phyloP scores from a whole-genome alignment of 805 yeast genomes.

The Komagataella phaffii region DNA sequence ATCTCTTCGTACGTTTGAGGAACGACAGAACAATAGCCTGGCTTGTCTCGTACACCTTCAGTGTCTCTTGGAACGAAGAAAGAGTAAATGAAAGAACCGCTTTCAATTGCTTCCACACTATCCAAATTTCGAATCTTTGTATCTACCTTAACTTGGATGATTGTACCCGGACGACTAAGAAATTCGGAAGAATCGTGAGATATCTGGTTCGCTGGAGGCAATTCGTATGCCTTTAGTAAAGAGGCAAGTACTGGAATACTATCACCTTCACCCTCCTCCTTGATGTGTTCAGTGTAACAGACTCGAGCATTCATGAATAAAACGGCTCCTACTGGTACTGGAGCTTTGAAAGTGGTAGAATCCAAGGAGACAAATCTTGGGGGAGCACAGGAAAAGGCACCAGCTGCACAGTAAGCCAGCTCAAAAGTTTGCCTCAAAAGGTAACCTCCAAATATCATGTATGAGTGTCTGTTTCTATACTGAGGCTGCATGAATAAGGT shows the following conservation, averaged over 20 bases:
- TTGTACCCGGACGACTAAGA: conserved; percentile 67
- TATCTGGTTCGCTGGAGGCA: conserved; percentile 44
- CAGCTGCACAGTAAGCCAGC: conserved; percentile 85
- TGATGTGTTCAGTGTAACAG: conserved; percentile 75
- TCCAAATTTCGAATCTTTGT: conserved; percentile 63
- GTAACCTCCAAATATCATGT: conserved; percentile 93
- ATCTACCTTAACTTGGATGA: conserved; percentile 82
- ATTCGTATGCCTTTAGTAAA: conserved; percentile 31
- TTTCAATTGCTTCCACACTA: conserved; percentile 44
- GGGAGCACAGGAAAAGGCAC: conserved; percentile 71
- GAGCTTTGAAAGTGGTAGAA: conserved; percentile 83
- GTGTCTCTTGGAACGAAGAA: conserved; percentile 66
- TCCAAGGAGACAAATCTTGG: conserved; percentile 87
- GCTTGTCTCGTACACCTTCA: conserved; percentile 22
- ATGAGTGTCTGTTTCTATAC: conserved; percentile 87
- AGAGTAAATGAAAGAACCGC: conserved; percentile 83
- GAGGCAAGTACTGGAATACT: conserved; percentile 12
- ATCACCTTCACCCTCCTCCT: conserved; percentile 17
- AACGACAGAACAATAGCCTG: conserved; percentile 63
- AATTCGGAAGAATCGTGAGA: conserved; percentile 40
- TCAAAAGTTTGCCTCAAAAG: conserved; percentile 86
- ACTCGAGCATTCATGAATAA: conserved; percentile 71
- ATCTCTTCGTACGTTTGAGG: conserved; percentile 86
- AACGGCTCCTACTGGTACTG: conserved; percentile 93
- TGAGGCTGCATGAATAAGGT: conserved; percentile 94